A percentile compares a stretch with the other conserved stretches of the same genome.
Evolutionary conservation across 2,329 filamentous ascomycete species (phyloP).

Genomic region (Tolypocladium album): DNA sequence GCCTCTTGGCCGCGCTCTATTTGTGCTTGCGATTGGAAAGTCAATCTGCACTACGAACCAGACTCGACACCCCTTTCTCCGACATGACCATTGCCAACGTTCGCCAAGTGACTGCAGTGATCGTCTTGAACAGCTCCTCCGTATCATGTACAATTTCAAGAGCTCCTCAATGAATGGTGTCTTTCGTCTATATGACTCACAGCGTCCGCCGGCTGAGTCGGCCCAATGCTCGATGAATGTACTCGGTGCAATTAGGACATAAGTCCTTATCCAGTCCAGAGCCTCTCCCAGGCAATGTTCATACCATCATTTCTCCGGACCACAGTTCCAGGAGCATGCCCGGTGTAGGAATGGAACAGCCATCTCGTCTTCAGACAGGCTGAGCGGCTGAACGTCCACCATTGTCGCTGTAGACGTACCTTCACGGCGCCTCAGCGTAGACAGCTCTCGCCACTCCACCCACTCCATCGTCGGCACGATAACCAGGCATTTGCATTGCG

Average conservation of each 20-base stretch:
- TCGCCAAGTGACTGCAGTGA: not conserved
- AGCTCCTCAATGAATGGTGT: not conserved
- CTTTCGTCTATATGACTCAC: not conserved
- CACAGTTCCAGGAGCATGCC: slow-evolving; percentile 40
- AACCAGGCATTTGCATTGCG: slow-evolving; percentile 36
- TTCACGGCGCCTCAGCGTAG: slow-evolving; percentile 3
- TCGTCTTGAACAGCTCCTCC: not conserved
- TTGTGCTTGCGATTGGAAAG: too few species aligned
- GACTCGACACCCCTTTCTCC: not conserved
- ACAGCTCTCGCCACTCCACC: slow-evolving; percentile 50
- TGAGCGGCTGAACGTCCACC: slow-evolving; percentile 14
- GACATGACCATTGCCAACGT: not conserved
- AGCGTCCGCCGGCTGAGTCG: not conserved
- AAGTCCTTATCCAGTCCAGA: not conserved
- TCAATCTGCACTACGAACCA: too few species aligned
- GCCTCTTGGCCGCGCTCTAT: too few species aligned
- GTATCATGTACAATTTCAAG: not conserved
- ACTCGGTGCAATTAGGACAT: not conserved
- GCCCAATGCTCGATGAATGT: not conserved
- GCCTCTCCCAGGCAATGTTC: not conserved
- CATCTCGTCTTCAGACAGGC: slow-evolving; percentile 20
- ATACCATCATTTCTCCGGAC: slow-evolving; percentile 22
- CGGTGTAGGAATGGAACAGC: slow-evolving; percentile 34
- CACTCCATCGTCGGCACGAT: slow-evolving; percentile 44
- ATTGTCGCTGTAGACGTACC: not conserved